Conservation (phyloP, 2,329 filamentous ascomycete species). For the Stagonosporopsis cucurbitacearum region DNA sequence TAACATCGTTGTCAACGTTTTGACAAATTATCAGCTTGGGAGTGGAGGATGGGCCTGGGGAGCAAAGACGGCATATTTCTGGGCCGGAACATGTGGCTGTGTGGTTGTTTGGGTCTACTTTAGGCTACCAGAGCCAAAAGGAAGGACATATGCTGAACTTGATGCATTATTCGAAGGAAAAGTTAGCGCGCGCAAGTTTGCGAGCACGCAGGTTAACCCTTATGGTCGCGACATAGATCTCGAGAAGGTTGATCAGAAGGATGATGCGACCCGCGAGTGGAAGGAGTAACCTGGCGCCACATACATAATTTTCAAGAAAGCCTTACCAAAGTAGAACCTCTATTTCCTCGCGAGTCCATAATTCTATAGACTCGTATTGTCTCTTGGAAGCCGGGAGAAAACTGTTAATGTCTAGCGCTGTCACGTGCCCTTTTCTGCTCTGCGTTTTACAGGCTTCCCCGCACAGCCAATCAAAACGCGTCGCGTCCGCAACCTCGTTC, state of each 20-base stretch:
- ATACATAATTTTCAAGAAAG: too few species aligned
- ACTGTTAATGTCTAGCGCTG: too few species aligned
- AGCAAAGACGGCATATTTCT: conserved; percentile 85
- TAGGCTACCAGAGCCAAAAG: conserved; percentile 77
- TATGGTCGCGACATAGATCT: conserved; percentile 19
- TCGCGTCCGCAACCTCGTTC: not conserved
- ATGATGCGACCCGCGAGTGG: conserved; percentile 19
- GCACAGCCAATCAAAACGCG: not conserved
- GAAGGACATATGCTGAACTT: conserved; percentile 81
- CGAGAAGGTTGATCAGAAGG: conserved; percentile 21
- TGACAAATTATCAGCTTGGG: conserved; percentile 61
- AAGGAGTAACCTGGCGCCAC: conserved; percentile 18
- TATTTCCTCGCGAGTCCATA: too few species aligned
- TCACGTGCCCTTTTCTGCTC: not conserved
- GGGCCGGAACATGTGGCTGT: conserved; percentile 77
- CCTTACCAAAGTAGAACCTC: too few species aligned
- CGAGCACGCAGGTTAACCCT: conserved; percentile 30
- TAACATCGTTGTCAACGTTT: conserved; percentile 77
- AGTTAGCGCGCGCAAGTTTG: conserved; percentile 36
- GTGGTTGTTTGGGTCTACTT: conserved; percentile 82
- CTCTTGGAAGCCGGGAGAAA: too few species aligned
- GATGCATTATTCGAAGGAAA: conserved; percentile 76
- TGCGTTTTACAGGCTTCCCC: not conserved
- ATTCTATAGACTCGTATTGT: too few species aligned
- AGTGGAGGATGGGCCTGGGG: conserved; percentile 78